phyloP scores from a whole-genome alignment of 805 yeast species.

The Cyberlindnera xylosilytica region DNA sequence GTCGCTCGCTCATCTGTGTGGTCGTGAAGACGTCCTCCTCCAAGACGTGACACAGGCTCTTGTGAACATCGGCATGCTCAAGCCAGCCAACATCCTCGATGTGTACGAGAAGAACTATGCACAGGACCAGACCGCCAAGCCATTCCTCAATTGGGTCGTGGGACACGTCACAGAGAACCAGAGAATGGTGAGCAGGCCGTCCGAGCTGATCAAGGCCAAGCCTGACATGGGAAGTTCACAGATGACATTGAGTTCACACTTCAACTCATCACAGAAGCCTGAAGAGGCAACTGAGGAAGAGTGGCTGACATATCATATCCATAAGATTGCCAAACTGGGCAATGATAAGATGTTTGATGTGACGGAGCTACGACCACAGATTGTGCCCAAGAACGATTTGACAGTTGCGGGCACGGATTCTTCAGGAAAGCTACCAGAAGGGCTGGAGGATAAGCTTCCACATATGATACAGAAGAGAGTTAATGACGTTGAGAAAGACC shows the following conservation, averaged over 20 bases:
- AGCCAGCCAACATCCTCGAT: conserved; percentile 55
- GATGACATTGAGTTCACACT: not conserved
- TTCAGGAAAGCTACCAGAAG: conserved; percentile 7
- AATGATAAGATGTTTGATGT: conserved; percentile 21
- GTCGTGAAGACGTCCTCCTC: conserved; percentile 44
- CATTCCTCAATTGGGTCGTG: conserved; percentile 56
- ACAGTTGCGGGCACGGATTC: conserved; percentile 12
- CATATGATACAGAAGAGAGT: conserved; percentile 5
- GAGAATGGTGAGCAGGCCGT: conserved; percentile 33
- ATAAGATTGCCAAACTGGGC: conserved; percentile 26
- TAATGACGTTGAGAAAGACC: not conserved
- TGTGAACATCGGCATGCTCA: conserved; percentile 56
- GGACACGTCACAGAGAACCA: conserved; percentile 43
- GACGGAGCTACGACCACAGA: conserved; percentile 18
- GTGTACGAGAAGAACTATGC: conserved; percentile 48
- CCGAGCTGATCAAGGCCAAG: conserved; percentile 18
- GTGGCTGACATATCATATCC: conserved; percentile 33
- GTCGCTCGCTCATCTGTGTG: conserved; percentile 46
- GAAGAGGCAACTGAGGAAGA: conserved; percentile 29
- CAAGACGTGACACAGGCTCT: conserved; percentile 75
- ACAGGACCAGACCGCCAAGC: conserved; percentile 45
- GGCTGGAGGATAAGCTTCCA: conserved; percentile 18
- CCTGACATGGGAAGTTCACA: conserved; percentile 1
- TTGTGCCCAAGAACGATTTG: conserved; percentile 14
- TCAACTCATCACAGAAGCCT: not conserved